phyloP scores from a whole-genome alignment of 2,329 filamentous ascomycete genomes.

The Fusarium heterosporum region DNA sequence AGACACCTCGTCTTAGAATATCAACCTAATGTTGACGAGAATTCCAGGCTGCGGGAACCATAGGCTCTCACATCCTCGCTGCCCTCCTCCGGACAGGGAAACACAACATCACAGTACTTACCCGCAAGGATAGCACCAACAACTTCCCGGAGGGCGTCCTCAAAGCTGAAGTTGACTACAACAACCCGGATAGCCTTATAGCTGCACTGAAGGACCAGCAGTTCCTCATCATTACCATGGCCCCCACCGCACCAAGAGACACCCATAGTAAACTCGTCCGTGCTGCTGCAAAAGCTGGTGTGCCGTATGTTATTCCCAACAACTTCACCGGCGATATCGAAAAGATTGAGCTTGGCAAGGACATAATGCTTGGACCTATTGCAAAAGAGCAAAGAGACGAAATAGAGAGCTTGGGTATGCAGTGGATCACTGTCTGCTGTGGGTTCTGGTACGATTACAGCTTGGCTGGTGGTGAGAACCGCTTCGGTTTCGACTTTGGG shows the following conservation, averaged over 20 bases:
- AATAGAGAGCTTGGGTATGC: slow-evolving; percentile 55
- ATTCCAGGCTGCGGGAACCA: slow-evolving; percentile 22
- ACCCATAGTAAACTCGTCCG: slow-evolving; percentile 59
- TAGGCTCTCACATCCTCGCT: slow-evolving; percentile 49
- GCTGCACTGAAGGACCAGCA: slow-evolving; percentile 64
- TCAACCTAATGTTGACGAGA: too few species aligned
- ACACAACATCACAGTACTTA: slow-evolving; percentile 65
- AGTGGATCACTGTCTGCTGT: slow-evolving; percentile 64
- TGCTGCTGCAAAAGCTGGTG: slow-evolving; percentile 63
- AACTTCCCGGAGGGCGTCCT: slow-evolving; percentile 59
- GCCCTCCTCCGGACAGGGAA: slow-evolving; percentile 62
- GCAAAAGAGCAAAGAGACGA: slow-evolving; percentile 47
- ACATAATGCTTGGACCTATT: slow-evolving; percentile 42
- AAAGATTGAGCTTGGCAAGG: slow-evolving; percentile 47
- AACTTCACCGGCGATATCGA: slow-evolving; percentile 52
- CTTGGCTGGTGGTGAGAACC: slow-evolving; percentile 51
- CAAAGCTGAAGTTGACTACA: slow-evolving; percentile 58
- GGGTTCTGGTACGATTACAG: slow-evolving; percentile 67
- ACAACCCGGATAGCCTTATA: slow-evolving; percentile 57
- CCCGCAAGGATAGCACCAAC: slow-evolving; percentile 57
- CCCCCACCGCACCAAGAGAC: slow-evolving; percentile 54
- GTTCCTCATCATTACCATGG: slow-evolving; percentile 64
- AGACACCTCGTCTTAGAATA: slow-evolving; percentile 30
- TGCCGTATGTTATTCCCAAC: slow-evolving; percentile 66
- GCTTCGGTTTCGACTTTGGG: slow-evolving; percentile 63